Evolutionary conservation across 441 rosid species (phyloP).

Genomic region (Omphalea diandra): DNA sequence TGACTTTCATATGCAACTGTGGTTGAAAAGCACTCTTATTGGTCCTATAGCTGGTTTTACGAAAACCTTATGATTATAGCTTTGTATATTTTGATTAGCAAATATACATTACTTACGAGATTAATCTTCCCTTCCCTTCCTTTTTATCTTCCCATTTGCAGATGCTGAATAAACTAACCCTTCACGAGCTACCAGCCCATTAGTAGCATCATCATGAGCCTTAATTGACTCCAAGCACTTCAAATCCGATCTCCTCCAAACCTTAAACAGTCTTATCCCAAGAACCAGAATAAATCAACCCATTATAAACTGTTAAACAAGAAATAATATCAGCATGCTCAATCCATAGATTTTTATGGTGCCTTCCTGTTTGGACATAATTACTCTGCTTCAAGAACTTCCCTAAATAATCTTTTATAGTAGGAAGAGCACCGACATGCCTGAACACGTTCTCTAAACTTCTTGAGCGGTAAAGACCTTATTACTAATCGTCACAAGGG

Average conservation of each 20-base stretch:
- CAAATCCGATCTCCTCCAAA: slow-evolving; percentile 82
- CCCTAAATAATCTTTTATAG: slow-evolving; percentile 77
- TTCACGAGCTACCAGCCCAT: slow-evolving; percentile 53
- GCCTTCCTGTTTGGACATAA: slow-evolving; percentile 74
- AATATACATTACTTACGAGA: too few species aligned
- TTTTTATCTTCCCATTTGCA: slow-evolving; percentile 84
- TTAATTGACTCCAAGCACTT: slow-evolving; percentile 87
- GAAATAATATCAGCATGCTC: slow-evolving; percentile 91
- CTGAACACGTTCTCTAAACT: slow-evolving; percentile 77
- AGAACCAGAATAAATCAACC: slow-evolving; percentile 80
- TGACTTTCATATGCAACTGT: too few species aligned
- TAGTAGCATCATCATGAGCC: slow-evolving; percentile 90
- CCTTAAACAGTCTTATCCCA: slow-evolving; percentile 93
- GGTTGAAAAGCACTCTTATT: too few species aligned
- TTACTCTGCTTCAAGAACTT: slow-evolving; percentile 91
- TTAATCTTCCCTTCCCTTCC: too few species aligned
- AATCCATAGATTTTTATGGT: slow-evolving; percentile 82
- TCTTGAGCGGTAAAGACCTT: slow-evolving; percentile 79
- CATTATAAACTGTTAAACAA: slow-evolving; percentile 57
- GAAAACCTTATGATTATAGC: too few species aligned
- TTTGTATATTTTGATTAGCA: too few species aligned
- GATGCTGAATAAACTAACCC: slow-evolving; percentile 81
- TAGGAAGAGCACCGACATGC: slow-evolving; percentile 78
- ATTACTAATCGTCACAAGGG: slow-evolving; percentile 63
- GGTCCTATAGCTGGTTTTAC: too few species aligned